Conservation (phyloP, 23 red algal genomes). For the Gracilaria caudata region DNA sequence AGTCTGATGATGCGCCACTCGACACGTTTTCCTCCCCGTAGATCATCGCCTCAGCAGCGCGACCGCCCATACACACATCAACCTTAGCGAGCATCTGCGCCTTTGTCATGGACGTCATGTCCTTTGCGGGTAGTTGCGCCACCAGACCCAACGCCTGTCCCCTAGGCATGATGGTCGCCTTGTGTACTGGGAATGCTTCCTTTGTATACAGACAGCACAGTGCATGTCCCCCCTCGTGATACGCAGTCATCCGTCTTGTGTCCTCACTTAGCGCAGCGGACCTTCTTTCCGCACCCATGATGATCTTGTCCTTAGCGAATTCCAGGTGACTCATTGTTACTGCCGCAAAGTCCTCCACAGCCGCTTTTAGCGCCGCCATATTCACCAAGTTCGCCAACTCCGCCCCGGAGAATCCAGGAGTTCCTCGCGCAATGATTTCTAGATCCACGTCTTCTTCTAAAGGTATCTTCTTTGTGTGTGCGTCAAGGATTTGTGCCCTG, state of each 20-base stretch:
- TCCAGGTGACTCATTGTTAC: constrained; percentile 93
- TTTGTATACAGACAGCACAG: constrained; percentile 85
- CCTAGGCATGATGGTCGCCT: constrained; percentile 97
- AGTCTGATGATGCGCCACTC: constrained; percentile 84
- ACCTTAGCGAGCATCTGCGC: constrained; percentile 95
- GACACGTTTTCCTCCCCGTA: constrained; percentile 92
- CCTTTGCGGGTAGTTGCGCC: constrained; percentile 89
- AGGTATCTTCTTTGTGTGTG: constrained; percentile 89
- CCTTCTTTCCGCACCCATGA: constrained; percentile 97
- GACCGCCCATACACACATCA: constrained; percentile 95
- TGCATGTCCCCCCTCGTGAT: constrained; percentile 98
- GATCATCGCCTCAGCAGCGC: constrained; percentile 95
- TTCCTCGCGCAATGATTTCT: constrained; percentile 90
- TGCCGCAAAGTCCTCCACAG: constrained; percentile 71
- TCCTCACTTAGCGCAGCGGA: constrained; percentile 84
- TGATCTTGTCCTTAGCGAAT: constrained; percentile 98
- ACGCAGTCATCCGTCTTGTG: constrained; percentile 82
- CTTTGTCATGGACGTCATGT: constrained; percentile 85
- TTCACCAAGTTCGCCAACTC: constrained; percentile 97
- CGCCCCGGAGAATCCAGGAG: constrained; percentile 97
- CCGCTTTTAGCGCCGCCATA: constrained; percentile 95
- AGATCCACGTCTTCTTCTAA: constrained; percentile 87
- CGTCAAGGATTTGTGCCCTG: constrained; percentile 81
- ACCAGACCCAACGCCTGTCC: constrained; percentile 96
- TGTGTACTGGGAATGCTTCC: constrained; percentile 95